Conservation (phyloP, 148 eudicot species). For the Limonium bicolor region DNA sequence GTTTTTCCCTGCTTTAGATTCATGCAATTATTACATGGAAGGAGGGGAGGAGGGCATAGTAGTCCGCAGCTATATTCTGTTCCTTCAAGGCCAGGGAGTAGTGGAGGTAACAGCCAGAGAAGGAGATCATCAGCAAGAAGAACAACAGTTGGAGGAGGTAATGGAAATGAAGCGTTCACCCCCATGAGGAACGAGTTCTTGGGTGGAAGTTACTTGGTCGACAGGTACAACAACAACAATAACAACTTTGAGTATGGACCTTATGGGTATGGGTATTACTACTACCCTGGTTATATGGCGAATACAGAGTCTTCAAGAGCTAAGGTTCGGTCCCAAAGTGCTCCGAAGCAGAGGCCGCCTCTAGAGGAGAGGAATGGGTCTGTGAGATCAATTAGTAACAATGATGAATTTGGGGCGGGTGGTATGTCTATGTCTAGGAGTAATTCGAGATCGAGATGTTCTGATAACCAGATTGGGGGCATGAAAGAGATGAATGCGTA, state of each 20-base stretch:
- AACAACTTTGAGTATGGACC: too few species aligned
- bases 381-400: too few species aligned
- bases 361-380: slow-evolving; percentile 3
- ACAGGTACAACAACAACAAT: too few species aligned
- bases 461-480: too few species aligned
- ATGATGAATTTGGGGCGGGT: too few species aligned
- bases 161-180: slow-evolving; percentile 15
- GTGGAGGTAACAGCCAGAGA: slow-evolving; percentile 20
- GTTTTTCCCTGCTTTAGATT: slow-evolving; percentile 30
- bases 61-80: slow-evolving; percentile 32
- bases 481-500: too few species aligned
- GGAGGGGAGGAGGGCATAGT: slow-evolving; percentile 16
- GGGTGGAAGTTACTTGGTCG: too few species aligned
- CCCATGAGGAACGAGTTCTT: slow-evolving; percentile 52
- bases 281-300: slow-evolving; percentile 12
- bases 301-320: slow-evolving; percentile 7
- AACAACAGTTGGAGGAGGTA: slow-evolving; percentile 11
- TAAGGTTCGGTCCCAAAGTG: slow-evolving; percentile 7
- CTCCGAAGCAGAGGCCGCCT: slow-evolving; percentile 2
- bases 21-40: slow-evolving; percentile 22
- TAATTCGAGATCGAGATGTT: too few species aligned
- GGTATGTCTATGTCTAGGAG: too few species aligned
- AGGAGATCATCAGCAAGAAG: too few species aligned
- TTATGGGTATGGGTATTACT: neutral
- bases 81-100: slow-evolving; percentile 37